Evolutionary conservation across 768 basidiomycete genomes (phyloP).

Genomic region (Pleurotus giganteus): DNA sequence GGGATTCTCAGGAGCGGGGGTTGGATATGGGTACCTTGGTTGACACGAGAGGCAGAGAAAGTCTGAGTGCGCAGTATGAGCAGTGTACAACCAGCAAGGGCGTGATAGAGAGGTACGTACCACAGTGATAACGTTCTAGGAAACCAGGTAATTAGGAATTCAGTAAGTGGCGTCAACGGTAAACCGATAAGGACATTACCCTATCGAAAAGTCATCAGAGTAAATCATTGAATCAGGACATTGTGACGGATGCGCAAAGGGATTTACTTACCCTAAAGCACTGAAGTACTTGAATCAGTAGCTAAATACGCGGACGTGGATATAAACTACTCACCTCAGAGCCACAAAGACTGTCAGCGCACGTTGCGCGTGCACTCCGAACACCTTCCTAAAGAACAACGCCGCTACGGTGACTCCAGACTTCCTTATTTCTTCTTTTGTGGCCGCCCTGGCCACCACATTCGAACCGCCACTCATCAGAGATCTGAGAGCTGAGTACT

Average conservation of each 20-base stretch:
- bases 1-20: background rate
- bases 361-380: constrained; percentile 48
- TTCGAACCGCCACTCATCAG: background rate
- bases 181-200: too few species aligned
- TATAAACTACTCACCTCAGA: constrained; percentile 35
- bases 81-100: background rate
- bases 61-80: constrained; percentile 35
- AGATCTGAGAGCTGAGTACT: background rate
- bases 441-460: constrained; percentile 29
- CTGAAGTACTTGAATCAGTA: constrained; percentile 3
- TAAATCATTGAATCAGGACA: too few species aligned
- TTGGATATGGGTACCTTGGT: constrained; percentile 38
- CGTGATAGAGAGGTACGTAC: constrained; percentile 11
- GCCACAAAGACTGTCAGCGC: constrained; percentile 59
- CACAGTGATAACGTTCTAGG: constrained; percentile 23
- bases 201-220: too few species aligned
- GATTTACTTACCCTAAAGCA: constrained; percentile 16
- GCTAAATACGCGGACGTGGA: background rate
- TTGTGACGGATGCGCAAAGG: background rate
- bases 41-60: constrained; percentile 48
- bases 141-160: too few species aligned
- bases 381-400: constrained; percentile 59
- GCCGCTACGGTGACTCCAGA: constrained; percentile 57
- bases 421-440: constrained; percentile 45
- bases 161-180: too few species aligned